A percentile compares a stretch with the other conserved stretches of the same genome.
Conservation (phyloP, 2,329 filamentous ascomycete genomes). For the Knufia petricola region DNA sequence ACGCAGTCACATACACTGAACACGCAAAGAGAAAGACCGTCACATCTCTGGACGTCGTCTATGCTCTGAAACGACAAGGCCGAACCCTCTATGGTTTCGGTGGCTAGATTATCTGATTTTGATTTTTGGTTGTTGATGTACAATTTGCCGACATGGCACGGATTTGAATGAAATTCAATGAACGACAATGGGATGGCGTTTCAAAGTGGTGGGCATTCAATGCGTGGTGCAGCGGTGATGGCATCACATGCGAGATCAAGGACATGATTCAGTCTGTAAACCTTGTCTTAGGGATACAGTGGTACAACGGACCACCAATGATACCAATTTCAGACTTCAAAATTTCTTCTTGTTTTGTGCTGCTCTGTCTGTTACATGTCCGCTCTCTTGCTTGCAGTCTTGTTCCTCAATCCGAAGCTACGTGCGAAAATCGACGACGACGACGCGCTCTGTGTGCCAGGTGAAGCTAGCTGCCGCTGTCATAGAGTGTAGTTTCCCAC, state of each 20-base stretch:
- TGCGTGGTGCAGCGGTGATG: neutral
- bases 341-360: neutral
- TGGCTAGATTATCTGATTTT: slow-evolving; percentile 45
- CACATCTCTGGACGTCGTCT: slow-evolving; percentile 59
- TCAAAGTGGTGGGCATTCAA: slow-evolving; percentile 6
- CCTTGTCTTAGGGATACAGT: neutral
- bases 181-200: slow-evolving; percentile 1
- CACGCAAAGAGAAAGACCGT: slow-evolving; percentile 76
- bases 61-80: slow-evolving; percentile 59
- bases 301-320: slow-evolving; percentile 7
- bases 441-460: too few relatives aligned
- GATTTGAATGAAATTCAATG: slow-evolving; percentile 7
- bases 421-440: too few relatives aligned
- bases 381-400: too few relatives aligned
- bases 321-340: neutral
- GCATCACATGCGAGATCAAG: slow-evolving; percentile 2
- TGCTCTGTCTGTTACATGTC: neutral
- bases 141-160: slow-evolving; percentile 4
- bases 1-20: slow-evolving; percentile 69
- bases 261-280: slow-evolving; percentile 1
- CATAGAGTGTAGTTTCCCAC: too few relatives aligned
- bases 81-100: slow-evolving; percentile 70
- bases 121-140: slow-evolving; percentile 2
- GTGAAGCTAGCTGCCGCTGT: too few relatives aligned
- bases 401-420: too few relatives aligned